A percentile compares a stretch with the other conserved stretches of the same genome.
phyloP scores from a whole-genome alignment of 177 flowering plant genomes.

The Telopea speciosissima region DNA sequence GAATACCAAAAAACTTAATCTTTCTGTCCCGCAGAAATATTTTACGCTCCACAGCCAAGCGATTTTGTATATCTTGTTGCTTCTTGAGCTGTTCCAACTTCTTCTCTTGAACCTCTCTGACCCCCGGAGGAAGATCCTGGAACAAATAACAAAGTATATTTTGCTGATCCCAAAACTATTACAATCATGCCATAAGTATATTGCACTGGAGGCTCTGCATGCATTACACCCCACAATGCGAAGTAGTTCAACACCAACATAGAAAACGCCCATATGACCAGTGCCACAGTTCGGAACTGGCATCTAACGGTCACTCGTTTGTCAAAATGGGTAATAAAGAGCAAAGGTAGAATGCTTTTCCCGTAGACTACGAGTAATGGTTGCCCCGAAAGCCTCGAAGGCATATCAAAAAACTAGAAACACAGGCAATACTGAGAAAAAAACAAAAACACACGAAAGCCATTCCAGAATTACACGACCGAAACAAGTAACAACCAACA shows the following conservation, averaged over 20 bases:
- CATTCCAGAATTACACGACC: not conserved
- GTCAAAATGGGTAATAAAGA: no score
- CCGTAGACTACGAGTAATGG: no score
- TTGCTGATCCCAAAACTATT: not conserved
- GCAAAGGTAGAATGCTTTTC: no score
- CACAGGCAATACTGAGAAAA: not conserved
- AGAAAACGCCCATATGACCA: no score
- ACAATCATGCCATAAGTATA: not conserved
- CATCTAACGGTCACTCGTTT: no score
- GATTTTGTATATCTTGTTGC: conserved; percentile 67
- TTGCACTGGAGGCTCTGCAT: not conserved
- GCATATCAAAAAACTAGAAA: not conserved
- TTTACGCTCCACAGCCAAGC: conserved; percentile 69
- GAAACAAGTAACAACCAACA: not conserved
- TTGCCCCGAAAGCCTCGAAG: no score
- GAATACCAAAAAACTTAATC: conserved; percentile 82
- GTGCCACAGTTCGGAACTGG: no score
- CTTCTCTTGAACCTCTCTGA: conserved; percentile 63
- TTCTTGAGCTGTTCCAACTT: conserved; percentile 78
- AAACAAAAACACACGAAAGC: no score
- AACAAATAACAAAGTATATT: not conserved
- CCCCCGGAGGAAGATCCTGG: conserved; percentile 69
- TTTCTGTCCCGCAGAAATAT: conserved; percentile 63
- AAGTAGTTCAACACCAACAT: not conserved
- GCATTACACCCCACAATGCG: not conserved